A percentile compares a stretch with the other conserved stretches of the same genome.
Conservation (phyloP, 371 early-diverging fungal genomes). For the Umbelopsis sp. region DNA sequence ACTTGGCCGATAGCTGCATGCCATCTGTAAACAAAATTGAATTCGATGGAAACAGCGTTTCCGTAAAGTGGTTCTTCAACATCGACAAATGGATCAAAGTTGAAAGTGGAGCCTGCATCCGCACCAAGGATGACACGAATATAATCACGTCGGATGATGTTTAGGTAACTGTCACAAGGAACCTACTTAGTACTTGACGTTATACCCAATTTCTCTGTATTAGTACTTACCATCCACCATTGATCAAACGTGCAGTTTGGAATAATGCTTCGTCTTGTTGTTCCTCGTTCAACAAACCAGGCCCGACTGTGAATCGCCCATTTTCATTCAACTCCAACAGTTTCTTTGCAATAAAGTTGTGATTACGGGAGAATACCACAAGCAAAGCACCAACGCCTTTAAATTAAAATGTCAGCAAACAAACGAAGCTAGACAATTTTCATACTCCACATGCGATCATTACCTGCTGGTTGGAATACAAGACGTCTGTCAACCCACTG, state of each 20-base stretch:
- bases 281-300: conserved; percentile 28
- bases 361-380: conserved; percentile 57
- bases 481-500: conserved; percentile 56
- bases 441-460: neutral
- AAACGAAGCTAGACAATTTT: neutral
- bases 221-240: conserved; percentile 41
- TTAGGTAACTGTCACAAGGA: conserved; percentile 31
- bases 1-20: conserved; percentile 51
- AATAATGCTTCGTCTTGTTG: conserved; percentile 55
- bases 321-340: conserved; percentile 50
- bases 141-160: conserved; percentile 52
- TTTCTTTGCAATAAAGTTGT: conserved; percentile 54
- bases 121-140: conserved; percentile 52
- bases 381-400: conserved; percentile 45
- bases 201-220: too few relatives aligned
- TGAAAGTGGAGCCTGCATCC: conserved; percentile 34
- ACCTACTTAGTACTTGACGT: neutral
- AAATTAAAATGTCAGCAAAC: neutral
- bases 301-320: conserved; percentile 41
- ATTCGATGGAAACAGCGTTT: conserved; percentile 56
- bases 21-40: conserved; percentile 57
- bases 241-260: conserved; percentile 57
- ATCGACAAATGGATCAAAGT: conserved; percentile 34
- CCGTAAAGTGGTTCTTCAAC: conserved; percentile 40
- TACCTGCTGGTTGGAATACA: conserved; percentile 50